Base-by-base conservation (phyloP, 371 early-diverging fungal genomes). In the Dichotomocladium elegans region DNA sequence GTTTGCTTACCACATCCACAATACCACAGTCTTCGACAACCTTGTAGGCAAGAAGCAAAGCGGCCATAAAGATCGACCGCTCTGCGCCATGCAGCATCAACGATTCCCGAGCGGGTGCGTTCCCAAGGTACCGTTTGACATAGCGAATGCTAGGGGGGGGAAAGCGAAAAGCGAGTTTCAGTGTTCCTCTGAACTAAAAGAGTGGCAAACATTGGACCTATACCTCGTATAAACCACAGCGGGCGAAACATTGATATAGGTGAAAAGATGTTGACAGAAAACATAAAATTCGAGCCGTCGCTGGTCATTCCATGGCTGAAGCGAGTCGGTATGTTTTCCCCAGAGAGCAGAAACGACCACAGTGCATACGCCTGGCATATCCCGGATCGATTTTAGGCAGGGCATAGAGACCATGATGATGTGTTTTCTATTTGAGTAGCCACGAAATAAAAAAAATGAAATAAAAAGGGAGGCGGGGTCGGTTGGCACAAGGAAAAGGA, bases 41-140 rank as follows among this genome's bases (percentile, higher is more conserved):
- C 47, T 68, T 68, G 60, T 65, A 68, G 41, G 65, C 61, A 33
- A 68, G 41, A 51, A 62, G 42, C 24, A 68, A 56, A 50, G 69
- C 57, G 26, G 60, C 65, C 51, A 65, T 64, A 41, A 68, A 61
- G 19, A 68, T 41, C 21, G 65, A 58, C 45, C 62, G 57, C 47
- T 68, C 69, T 19, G 63, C 50, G 43, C 46, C 60, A 29, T 46
- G 54, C 44, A 45, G 53, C n/a, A 21, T 17, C n/a, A 37, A 21
- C 14, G 53, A 17, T 17, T 15, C 5, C 25, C 28, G 33, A 3
- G 42, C n/a, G 27, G 31, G 31, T n/a, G n/a, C n/a, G n/a, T n/a
- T n/a, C n/a, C n/a, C n/a, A 12, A 47, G 41, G 26, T 55, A 55
- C 12, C 28, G 42, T 47, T 68, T 64, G 31, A 68, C 41, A 26